Evolutionary conservation across 306 rosid species (phyloP), one percentile per base, ranked within the genome.

Genomic region (Fragaria vesca): DNA sequence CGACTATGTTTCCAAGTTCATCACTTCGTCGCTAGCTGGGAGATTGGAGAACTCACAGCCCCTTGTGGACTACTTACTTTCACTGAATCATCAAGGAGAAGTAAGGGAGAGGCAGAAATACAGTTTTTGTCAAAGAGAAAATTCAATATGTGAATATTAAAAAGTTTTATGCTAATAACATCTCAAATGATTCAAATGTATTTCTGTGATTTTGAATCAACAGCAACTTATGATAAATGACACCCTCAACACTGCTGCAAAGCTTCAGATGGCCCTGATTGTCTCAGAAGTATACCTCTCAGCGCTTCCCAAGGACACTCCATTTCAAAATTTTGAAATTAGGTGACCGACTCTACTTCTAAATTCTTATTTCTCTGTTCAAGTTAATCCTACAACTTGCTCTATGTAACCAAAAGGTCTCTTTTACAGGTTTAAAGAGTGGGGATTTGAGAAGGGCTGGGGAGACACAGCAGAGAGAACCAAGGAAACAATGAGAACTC

Each of bases 391-490:
- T 66, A 1, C 10, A 46, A 74, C 45, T 32, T 42, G 77, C 8
- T 43, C 24, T 50, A 72, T 57, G 47, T 55, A 42, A 69, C 43
- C 48, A 58, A 72, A 40, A 16, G 34, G 61, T 60, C 66, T 62
- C 57, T 18, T 82, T 67, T 15, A n/a, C 85, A 94, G 98, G 88
- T 74, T 94, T 2, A 90, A 88, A 69, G 91, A 94, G 65, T 92
- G 98, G 97, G 98, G 98, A 2, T 94, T 94, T 76, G 98, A 94
- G 88, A 92, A 77, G 87, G 98, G 98, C 1, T 94, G 98, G 98
- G 98, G 97, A 74, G 94, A 90, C 42, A 88, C 88, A 50, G 93
- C 93, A 68, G 89, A 86, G 71, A 90, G 93, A 82, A 91, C 87
- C 40, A 86, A 76, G 86, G 97, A 89, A 69, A 92, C 91, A 70